Base-by-base conservation (phyloP, 2,329 filamentous ascomycete species). In the Grosmannia huntii region DNA sequence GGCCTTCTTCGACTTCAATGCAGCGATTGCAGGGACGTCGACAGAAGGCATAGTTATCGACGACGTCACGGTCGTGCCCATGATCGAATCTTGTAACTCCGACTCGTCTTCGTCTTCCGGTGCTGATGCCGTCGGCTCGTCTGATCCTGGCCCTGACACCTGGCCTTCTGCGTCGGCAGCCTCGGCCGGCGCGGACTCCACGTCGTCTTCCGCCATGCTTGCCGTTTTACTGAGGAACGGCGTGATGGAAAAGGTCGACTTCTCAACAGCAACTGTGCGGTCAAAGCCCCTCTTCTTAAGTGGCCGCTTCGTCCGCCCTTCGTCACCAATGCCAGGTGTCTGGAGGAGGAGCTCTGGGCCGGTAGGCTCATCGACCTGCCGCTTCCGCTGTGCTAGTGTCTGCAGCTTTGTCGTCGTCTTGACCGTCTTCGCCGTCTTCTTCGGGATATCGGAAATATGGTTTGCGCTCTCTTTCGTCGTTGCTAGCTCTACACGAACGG, bases 161-260 rank as follows among this genome's bases (percentile, higher is more conserved):
- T 4, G 5, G 14, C 38, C 38, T 19, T 41, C 19, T 44, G 16
- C 7, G 4, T 44, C 19, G 19, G 19, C 2, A 21, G 52, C 56
- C 36, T 25, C 53, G 25, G 52, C 53, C 33, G 11, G 58, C 49
- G 11, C 44, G 23, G 56, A 54, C 16, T 67, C 66, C 5, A 64
- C 60, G 3, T 69, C 68, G 1, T 71, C 70, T 23, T 76, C 74
- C 12, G 67, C 62, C 16, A 85, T 73, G 62, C 76, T 85, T 61
- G 78, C 68, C 5, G 70, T 76, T 70, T 79, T 83, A 70, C 91
- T 95, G 61, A 97, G 76, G 75, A 95, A 96, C 0, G 92, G 92
- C 0, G 92, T 97, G 62, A 96, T 90, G 4, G 90, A 96, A 70
- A 97, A 96, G 3, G 81, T 85, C 0, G 91, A 96, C 70, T 96